Base-by-base conservation (phyloP, 768 basidiomycete species). In the Nidularia pulvinata region DNA sequence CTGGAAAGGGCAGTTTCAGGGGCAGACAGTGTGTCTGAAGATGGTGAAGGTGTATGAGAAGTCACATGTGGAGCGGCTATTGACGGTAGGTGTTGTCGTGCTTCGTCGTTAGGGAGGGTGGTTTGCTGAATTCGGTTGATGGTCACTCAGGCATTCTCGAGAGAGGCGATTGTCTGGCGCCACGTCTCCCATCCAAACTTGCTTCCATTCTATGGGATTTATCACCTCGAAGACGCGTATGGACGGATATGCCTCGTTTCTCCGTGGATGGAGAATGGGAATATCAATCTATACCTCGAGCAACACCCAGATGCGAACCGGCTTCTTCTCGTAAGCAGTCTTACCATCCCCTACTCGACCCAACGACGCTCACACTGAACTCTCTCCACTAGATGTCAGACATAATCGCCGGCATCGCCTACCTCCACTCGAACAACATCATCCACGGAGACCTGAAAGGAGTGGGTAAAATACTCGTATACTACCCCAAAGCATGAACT, bases 231-330 rank as follows among this genome's bases (percentile, higher is more conserved):
- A 11, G 19, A 34, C 22, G 33, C 33, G 7, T 22, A 14, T 2
- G 33, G 42, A 33, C 25, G 16, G 35, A 13, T 49, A 19, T 48
- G 51, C 33, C 52, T 59, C n/a, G 37, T 59, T 4, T 54, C 58
- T 6, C 58, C 58, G 6, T 59, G 58, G 58, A 59, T 56, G 55
- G n/a, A n/a, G n/a, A n/a, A n/a, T n/a, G n/a, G n/a, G n/a, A n/a
- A n/a, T n/a, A n/a, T n/a, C n/a, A n/a, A 34, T 2, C 34, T 7
- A 3, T 59, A 51, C 32, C 30, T 59, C 14, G 33, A 46, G 14
- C 3, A 22, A 1, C 45, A 56, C 33, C 48, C 57, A 1, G 1
- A 7, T 3, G 35, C 19, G 16, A 33, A 30, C 19, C 43, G 56
- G 5, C 13, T 25, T 14, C 32, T 44, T 2, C 44, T 54, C 16